Evolutionary conservation across 2,329 filamentous ascomycete species (phyloP).

Genomic region (Corinectria fuckeliana): DNA sequence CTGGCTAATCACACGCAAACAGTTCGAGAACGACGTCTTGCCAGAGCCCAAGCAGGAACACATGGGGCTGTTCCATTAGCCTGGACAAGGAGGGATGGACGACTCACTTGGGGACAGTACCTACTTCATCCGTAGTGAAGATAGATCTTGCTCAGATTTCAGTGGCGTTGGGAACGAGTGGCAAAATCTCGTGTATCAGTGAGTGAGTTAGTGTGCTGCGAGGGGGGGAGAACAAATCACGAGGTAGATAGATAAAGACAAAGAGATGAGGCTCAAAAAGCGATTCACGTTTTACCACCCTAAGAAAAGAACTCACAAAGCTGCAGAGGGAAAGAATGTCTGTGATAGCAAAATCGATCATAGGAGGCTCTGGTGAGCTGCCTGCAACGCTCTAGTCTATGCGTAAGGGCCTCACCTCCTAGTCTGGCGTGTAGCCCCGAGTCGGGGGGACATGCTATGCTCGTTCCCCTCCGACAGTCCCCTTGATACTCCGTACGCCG

Average conservation of each 20-base stretch:
- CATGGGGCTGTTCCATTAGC: constrained; percentile 50
- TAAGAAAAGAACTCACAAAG: background rate
- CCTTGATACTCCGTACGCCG: constrained; percentile 34
- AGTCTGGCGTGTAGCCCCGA: background rate
- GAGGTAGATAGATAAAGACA: constrained; percentile 9
- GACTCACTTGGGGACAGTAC: background rate
- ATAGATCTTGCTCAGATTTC: constrained; percentile 27
- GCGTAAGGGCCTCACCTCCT: background rate
- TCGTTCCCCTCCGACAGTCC: background rate
- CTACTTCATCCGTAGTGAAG: constrained; percentile 12
- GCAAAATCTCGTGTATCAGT: constrained; percentile 15
- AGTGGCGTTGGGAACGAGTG: constrained; percentile 36
- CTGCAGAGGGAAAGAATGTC: background rate
- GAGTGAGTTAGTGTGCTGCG: constrained; percentile 15
- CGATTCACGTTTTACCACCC: background rate
- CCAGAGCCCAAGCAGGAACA: constrained; percentile 43
- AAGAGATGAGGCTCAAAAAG: constrained; percentile 5
- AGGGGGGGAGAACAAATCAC: constrained; percentile 20
- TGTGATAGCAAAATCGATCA: constrained; percentile 1
- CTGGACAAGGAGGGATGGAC: constrained; percentile 1
- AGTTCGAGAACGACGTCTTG: constrained; percentile 51
- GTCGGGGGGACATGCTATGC: background rate
- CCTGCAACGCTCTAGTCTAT: constrained; percentile 6
- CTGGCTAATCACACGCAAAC: constrained; percentile 25
- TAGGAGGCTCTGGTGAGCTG: background rate